Evolutionary conservation across 2,329 filamentous ascomycete species (phyloP), one percentile per base, ranked within the genome.

Genomic region (Trichophyton rubrum): DNA sequence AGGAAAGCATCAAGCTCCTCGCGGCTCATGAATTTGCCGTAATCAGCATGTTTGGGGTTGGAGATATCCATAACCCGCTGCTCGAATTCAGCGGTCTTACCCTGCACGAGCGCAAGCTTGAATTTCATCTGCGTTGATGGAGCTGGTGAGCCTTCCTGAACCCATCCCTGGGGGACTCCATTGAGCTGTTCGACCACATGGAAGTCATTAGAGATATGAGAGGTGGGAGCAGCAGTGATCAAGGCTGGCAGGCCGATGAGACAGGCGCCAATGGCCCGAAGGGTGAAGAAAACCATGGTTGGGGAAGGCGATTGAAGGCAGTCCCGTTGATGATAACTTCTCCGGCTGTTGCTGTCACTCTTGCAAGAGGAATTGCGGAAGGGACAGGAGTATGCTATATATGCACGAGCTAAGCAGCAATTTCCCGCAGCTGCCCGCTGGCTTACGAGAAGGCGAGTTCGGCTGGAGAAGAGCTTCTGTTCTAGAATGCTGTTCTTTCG

Each of bases 21-120:
- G n/a, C 80, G 79, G 61, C 79, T 82, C 71, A 87, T 72, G 66
- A 86, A 82, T 65, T 79, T 74, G 40, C 85, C 85, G 68, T 88
- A 88, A 20, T 73, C 75, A 1, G 77, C 71, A 65, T 84, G 78
- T 33, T 75, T 77, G 0, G 85, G 85, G 0, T 81, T 83, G 0
- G 85, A 85, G 35, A 87, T 76, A 47, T 84, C 80, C 60, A 84
- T 76, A 8, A 85, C 77, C 4, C 74, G 78, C 66, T 82, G 77
- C 68, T 87, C 83, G 59, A 87, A 80, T 2, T 77, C 71, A 2
- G 69, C 73, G 40, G 76, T 68, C 53, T 78, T 77, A n/a, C 78
- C 77, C 70, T 83, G 76, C 56, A 71, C 71, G 17, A 82, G 72
- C 3, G 78, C 77, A 56, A 83, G 72, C 27, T 74, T 77, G 58